phyloP scores from a whole-genome alignment of 495 filamentous ascomycete genomes.

The Aspergillus affinis region DNA sequence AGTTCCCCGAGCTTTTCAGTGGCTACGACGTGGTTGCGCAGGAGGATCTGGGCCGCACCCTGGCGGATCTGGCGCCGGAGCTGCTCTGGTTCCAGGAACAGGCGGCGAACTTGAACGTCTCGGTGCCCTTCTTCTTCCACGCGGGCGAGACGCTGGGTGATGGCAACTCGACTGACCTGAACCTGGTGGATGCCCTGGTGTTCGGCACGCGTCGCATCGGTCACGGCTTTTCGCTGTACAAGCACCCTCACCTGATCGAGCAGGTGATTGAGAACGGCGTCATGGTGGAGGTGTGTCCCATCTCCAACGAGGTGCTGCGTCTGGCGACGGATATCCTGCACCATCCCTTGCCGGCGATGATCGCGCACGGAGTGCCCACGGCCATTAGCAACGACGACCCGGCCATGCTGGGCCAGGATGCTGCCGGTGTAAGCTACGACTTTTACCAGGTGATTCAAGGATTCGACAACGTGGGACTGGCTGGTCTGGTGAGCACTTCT shows the following conservation, averaged over 20 bases:
- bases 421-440: conserved; percentile 20
- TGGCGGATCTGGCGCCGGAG: conserved; percentile 19
- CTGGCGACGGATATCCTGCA: conserved; percentile 18
- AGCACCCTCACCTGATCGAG: conserved; percentile 22
- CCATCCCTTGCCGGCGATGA: conserved; percentile 24
- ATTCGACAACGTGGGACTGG: conserved; percentile 23
- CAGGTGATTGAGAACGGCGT: conserved; percentile 16
- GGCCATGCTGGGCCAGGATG: conserved; percentile 21
- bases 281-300: conserved; percentile 25
- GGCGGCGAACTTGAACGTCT: conserved; percentile 12
- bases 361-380: conserved; percentile 21
- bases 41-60: conserved; percentile 23
- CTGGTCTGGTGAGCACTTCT: conserved; percentile 14
- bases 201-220: conserved; percentile 25
- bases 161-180: conserved; percentile 23
- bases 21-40: conserved; percentile 24
- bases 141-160: conserved; percentile 26
- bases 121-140: conserved; percentile 25
- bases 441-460: conserved; percentile 23
- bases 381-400: conserved; percentile 27
- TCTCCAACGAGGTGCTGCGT: conserved; percentile 26
- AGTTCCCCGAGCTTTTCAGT: conserved; percentile 21
- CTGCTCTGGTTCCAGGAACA: conserved; percentile 25
- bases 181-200: conserved; percentile 22
- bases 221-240: conserved; percentile 25